A percentile compares a stretch with the other conserved stretches of the same genome.
These are phyloP conservation scores for Rhododendron kiyosumense DNA, from an alignment of 148 eudicot species.

Conservation along the genomic window DNA sequence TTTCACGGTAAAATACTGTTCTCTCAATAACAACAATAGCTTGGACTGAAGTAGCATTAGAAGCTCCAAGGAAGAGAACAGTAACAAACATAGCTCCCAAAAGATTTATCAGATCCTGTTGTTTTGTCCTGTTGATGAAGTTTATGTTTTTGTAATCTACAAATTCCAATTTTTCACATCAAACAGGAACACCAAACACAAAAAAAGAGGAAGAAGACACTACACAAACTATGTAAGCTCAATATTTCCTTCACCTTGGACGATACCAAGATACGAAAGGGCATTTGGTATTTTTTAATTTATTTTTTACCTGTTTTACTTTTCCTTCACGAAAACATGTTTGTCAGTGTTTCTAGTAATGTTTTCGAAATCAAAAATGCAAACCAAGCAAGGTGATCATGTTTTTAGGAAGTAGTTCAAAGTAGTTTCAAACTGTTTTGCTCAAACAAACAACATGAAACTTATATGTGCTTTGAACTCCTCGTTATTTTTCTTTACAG, in stretches of 20 bases:
- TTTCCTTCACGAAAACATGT: no score
- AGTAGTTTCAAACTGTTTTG: not conserved
- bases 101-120: conserved; percentile 42
- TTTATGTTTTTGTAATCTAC: not conserved
- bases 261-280: no score
- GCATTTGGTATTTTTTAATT: no score
- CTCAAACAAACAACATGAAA: not conserved
- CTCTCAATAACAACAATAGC: conserved; percentile 41
- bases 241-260: no score
- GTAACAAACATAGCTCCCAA: conserved; percentile 44
- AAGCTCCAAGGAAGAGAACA: conserved; percentile 43
- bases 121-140: conserved; percentile 23
- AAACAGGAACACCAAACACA: not conserved
- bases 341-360: no score
- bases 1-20: conserved; percentile 50
- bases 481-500: not conserved
- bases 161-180: not conserved
- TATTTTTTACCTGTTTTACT: no score
- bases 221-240: no score
- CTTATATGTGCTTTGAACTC: not conserved
- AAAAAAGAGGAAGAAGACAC: not conserved
- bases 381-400: no score
- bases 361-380: no score
- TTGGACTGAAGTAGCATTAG: conserved; percentile 37
- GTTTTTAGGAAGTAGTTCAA: not conserved